phyloP scores from a whole-genome alignment of 495 filamentous ascomycete species.

The Aspergillus biplanus region DNA sequence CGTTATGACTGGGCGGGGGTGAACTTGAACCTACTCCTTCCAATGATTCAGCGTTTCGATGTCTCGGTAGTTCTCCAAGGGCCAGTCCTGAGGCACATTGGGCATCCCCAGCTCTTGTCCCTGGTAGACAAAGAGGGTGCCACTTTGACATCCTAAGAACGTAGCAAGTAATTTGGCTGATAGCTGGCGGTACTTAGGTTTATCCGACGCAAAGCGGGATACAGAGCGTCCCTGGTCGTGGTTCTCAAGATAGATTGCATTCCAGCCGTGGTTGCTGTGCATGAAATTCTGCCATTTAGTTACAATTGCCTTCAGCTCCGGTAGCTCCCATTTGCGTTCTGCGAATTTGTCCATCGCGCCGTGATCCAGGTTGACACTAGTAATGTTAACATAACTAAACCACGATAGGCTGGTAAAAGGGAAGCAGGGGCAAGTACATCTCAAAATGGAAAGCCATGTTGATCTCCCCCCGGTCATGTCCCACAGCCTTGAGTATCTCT shows the following conservation, averaged over 20 bases:
- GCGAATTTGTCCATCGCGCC: conserved; percentile 21
- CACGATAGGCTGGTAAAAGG: too few relatives aligned
- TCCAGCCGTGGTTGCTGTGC: conserved; percentile 49
- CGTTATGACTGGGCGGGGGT: too few relatives aligned
- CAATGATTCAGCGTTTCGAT: conserved; percentile 59
- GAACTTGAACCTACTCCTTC: background rate
- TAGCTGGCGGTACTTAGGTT: conserved; percentile 40
- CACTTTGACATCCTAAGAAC: conserved; percentile 55
- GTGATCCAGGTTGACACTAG: conserved; percentile 16
- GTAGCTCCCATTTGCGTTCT: conserved; percentile 43
- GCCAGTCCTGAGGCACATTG: conserved; percentile 63
- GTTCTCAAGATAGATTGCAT: conserved; percentile 60
- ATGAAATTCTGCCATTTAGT: conserved; percentile 61
- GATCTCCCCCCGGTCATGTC: conserved; percentile 53
- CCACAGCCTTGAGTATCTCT: conserved; percentile 56
- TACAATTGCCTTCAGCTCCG: conserved; percentile 51
- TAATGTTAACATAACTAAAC: too few relatives aligned
- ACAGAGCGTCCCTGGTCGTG: conserved; percentile 64
- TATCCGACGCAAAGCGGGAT: conserved; percentile 52
- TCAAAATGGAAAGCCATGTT: conserved; percentile 72
- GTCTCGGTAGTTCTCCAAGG: conserved; percentile 63
- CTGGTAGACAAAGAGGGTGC: conserved; percentile 68
- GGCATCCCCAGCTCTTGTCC: conserved; percentile 73
- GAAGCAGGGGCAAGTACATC: background rate
- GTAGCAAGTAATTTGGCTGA: conserved; percentile 61